Conservation (phyloP, 2,329 filamentous ascomycete genomes). For the Fusarium sp. region DNA sequence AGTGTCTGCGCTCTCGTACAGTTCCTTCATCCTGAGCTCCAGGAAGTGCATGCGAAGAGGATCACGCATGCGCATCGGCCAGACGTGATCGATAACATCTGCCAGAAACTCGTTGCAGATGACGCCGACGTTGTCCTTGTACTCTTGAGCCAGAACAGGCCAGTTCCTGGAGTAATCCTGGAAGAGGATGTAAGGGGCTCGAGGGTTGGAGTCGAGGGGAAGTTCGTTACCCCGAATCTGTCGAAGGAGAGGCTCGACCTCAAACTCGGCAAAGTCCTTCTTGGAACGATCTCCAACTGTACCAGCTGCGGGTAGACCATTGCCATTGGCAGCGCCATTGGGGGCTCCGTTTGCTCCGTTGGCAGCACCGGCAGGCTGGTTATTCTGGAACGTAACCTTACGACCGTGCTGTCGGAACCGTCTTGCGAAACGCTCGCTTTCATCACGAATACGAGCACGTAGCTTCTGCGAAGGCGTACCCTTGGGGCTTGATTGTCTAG, state of each 20-base stretch:
- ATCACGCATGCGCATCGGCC: conserved; percentile 66
- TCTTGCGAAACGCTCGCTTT: conserved; percentile 65
- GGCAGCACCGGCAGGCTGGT: conserved; percentile 38
- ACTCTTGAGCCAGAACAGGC: conserved; percentile 66
- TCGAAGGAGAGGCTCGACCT: conserved; percentile 64
- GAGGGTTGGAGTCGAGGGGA: conserved; percentile 67
- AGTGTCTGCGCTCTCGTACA: conserved; percentile 62
- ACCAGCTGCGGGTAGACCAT: conserved; percentile 51
- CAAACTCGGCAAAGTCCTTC: conserved; percentile 63
- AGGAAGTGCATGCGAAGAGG: conserved; percentile 65
- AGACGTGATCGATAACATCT: conserved; percentile 66
- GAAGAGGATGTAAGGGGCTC: conserved; percentile 68
- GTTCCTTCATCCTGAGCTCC: conserved; percentile 63
- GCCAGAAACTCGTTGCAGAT: conserved; percentile 69
- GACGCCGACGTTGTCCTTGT: conserved; percentile 68
- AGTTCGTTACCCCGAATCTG: conserved; percentile 68
- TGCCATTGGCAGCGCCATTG: conserved; percentile 20
- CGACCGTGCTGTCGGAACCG: conserved; percentile 66
- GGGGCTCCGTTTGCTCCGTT: conserved; percentile 31
- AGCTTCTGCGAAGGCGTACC: conserved; percentile 67
- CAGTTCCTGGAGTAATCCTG: conserved; percentile 68
- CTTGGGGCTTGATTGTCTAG: conserved; percentile 63
- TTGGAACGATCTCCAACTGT: conserved; percentile 58
- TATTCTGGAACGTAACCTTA: conserved; percentile 61
- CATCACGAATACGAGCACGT: conserved; percentile 65